Evolutionary conservation across 495 filamentous ascomycete genomes (phyloP).

Genomic region (Penicillium goetzii): DNA sequence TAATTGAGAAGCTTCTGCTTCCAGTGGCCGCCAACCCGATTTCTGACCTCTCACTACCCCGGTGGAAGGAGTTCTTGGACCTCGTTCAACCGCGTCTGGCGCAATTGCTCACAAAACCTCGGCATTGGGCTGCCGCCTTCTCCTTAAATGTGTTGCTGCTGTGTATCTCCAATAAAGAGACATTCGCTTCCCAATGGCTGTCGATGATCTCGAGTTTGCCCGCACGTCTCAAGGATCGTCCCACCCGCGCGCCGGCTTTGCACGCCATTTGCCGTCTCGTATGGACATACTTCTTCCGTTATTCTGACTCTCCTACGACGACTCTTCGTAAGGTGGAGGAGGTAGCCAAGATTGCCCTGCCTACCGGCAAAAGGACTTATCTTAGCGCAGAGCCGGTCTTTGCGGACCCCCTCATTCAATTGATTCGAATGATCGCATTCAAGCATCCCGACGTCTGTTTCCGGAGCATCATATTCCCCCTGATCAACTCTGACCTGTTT

Average conservation of each 20-base stretch:
- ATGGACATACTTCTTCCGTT: conserved; percentile 93
- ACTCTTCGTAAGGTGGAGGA: conserved; percentile 84
- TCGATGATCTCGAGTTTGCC: conserved; percentile 76
- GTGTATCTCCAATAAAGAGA: conserved; percentile 83
- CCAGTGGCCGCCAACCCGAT: conserved; percentile 79
- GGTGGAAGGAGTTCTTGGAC: conserved; percentile 83
- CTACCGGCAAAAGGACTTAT: conserved; percentile 74
- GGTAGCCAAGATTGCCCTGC: conserved; percentile 78
- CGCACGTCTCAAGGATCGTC: conserved; percentile 79
- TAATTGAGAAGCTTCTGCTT: conserved; percentile 84
- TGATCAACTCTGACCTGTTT: conserved; percentile 91
- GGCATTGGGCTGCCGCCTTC: conserved; percentile 87
- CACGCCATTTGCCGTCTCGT: conserved; percentile 90
- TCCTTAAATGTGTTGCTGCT: conserved; percentile 82
- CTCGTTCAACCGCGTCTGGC: conserved; percentile 73
- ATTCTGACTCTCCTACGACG: conserved; percentile 68
- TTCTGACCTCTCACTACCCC: conserved; percentile 72
- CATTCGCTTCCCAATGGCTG: conserved; percentile 83
- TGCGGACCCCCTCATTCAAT: conserved; percentile 86
- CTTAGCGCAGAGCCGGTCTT: conserved; percentile 78
- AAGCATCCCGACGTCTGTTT: conserved; percentile 94
- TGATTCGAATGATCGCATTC: conserved; percentile 93
- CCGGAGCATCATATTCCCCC: conserved; percentile 85
- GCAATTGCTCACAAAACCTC: conserved; percentile 85
- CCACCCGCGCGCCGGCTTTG: conserved; percentile 76